Evolutionary conservation across 495 filamentous ascomycete genomes (phyloP), one percentile per base, ranked within the genome.

Genomic region (Penicillium turbatum): DNA sequence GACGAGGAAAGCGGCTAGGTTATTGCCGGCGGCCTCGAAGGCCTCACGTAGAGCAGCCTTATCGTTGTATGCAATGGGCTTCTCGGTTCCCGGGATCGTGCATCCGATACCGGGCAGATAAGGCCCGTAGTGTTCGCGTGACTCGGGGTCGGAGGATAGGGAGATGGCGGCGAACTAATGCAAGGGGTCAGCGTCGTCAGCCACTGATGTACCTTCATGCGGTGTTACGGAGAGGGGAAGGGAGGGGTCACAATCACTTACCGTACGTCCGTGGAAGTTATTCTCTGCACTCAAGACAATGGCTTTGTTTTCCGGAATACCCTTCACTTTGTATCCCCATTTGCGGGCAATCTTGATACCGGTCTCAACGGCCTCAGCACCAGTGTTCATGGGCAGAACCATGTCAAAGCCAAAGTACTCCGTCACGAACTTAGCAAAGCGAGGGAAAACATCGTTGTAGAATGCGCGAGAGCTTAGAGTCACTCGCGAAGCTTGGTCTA

Each of bases 301-400:
- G 2, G 93, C 93, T 74, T 92, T 80, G 62, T 87, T 87, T 63
- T 88, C 77, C 2, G 89, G 85, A 35, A 98, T 93, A 9, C 85
- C 83, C 79, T 98, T 98, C 60, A 88, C 82, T 70, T 96, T 96
- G 76, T 99, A 99, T 5, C 91, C 93, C 93, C 93, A 99, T 72
- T 99, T 99, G 48, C 93, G 82, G 54, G 95, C 92, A 72, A 99
- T 86, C 79, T 99, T 99, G 68, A 99, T 85, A 21, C 84, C 91
- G 1, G 95, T 97, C 81, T 99, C 93, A 40, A 97, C 93, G n/a
- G 93, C 93, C 75, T 99, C 93, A 27, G 92, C 93, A 42, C 93
- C 93, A 8, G 93, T 99, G 75, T 97, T 97, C 93, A 99, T 97
- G 42, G 93, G 93, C 72, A 99, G 73, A 21, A 96, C 92, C 93